phyloP scores from a whole-genome alignment of 192 early-diverging fungal species.

The Piromyces finnis region DNA sequence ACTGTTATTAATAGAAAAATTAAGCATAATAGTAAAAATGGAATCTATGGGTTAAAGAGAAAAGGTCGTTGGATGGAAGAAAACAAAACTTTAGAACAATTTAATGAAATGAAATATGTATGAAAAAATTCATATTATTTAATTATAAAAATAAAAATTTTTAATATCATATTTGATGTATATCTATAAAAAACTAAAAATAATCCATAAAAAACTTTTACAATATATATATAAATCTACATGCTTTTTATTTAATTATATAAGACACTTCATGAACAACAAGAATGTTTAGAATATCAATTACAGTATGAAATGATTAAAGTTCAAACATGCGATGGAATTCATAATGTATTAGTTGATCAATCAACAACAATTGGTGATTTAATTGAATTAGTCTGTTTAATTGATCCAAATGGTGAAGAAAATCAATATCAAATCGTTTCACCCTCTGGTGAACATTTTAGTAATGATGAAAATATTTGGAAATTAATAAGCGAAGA shows the following conservation, averaged over 20 bases:
- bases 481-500: conserved; percentile 6
- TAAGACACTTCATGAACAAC: background rate
- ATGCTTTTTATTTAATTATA: too few relatives aligned
- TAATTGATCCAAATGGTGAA: background rate
- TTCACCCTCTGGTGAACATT: conserved; percentile 5
- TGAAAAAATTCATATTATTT: too few relatives aligned
- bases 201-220: too few relatives aligned
- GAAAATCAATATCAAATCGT: conserved; percentile 2
- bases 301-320: background rate
- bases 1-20: background rate
- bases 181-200: too few relatives aligned
- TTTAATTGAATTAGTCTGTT: conserved; percentile 1
- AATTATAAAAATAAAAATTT: too few relatives aligned
- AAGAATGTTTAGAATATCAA: background rate
- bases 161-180: too few relatives aligned
- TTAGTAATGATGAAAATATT: conserved; percentile 7
- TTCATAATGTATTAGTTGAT: conserved; percentile 3
- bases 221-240: too few relatives aligned
- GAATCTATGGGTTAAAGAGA: background rate
- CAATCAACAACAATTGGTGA: conserved; percentile 5
- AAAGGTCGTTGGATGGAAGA: background rate
- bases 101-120: background rate
- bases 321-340: background rate
- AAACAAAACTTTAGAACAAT: background rate
- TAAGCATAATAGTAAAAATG: background rate